Base-by-base conservation (phyloP, 768 basidiomycete species). In the Macrolepiota dolichaula region DNA sequence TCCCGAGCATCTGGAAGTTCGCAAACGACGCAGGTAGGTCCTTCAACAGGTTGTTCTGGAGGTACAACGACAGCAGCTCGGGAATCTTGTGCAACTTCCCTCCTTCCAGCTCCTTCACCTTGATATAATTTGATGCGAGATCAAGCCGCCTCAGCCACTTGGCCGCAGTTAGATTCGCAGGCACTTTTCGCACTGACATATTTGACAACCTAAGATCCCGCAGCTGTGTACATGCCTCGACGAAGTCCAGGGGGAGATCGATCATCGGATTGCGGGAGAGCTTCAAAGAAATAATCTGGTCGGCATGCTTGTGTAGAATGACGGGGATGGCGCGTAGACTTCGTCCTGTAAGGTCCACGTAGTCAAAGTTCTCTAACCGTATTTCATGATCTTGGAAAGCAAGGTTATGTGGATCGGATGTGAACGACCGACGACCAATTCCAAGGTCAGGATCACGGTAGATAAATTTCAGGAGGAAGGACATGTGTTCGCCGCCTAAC, bases 191-290 rank as follows among this genome's bases (percentile, higher is more conserved):
- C 82, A 98, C 89, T 12, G 92, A 92, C 91, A 96, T 96, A 65
- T 92, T 86, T 10, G 89, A 88, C 42, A 99, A 78, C 7, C 88
- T 85, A 46, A 99, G 84, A 67, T 97, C 95, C 59, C 88, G 87
- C 9, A 99, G 83, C 4, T 79, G 83, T 1, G 84, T 84, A 69
- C 94, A 96, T 4, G 89, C 85, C 72, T 97, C 92, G 60, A 97
- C 89, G 70, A 99, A 99, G 74, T 98, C 97, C 53, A 94, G 86
- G 0, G 96, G 97, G 37, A 98, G 89, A 72, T 98, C 96, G 57
- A 96, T 83, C 85, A 96, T 93, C 2, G 96, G 94, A 70, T 98
- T 99, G 47, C 92, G 86, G 3, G 94, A 96, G 13, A 98, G 83
- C 62, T 91, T 92, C 61, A 98, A 88, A 42, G 82, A 87, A 61